A percentile compares a stretch with the other conserved stretches of the same genome.
phyloP scores from a whole-genome alignment of 352 stramenopile genomes.

The Aphanomyces astaci region DNA sequence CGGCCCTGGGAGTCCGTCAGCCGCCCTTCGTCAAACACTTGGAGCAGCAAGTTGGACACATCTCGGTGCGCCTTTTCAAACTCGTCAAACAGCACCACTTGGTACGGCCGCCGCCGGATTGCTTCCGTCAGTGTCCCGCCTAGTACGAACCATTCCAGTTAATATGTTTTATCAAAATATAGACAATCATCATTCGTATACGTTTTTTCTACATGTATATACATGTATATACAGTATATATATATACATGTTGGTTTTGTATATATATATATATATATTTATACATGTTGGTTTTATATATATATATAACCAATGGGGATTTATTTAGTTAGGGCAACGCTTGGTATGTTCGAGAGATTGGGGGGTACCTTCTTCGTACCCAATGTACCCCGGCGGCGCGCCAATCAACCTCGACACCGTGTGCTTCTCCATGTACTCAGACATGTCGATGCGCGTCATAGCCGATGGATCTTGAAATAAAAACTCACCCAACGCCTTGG shows the following conservation, averaged over 20 bases:
- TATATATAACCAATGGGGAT: too few relatives aligned
- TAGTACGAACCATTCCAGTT: background rate
- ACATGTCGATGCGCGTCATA: slow-evolving; percentile 96
- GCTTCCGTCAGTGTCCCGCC: slow-evolving; percentile 93
- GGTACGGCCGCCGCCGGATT: slow-evolving; percentile 90
- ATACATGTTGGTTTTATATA: too few relatives aligned
- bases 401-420: slow-evolving; percentile 89
- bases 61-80: slow-evolving; percentile 97
- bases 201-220: too few relatives aligned
- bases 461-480: slow-evolving; percentile 94
- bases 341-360: too few relatives aligned
- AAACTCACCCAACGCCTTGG: slow-evolving; percentile 91
- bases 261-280: too few relatives aligned
- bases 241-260: too few relatives aligned
- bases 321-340: too few relatives aligned
- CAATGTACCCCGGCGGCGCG: slow-evolving; percentile 88
- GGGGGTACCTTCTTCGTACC: slow-evolving; percentile 82
- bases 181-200: too few relatives aligned
- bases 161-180: too few relatives aligned
- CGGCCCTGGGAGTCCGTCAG: slow-evolving; percentile 94
- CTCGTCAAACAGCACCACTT: slow-evolving; percentile 95
- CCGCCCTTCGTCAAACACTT: slow-evolving; percentile 82
- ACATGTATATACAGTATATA: too few relatives aligned
- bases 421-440: slow-evolving; percentile 96
- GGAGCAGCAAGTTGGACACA: slow-evolving; percentile 95